Evolutionary conservation across 1,284 basidiomycete species (phyloP), one percentile per base, ranked within the genome.

Genomic region (Coriolopsis trogii): DNA sequence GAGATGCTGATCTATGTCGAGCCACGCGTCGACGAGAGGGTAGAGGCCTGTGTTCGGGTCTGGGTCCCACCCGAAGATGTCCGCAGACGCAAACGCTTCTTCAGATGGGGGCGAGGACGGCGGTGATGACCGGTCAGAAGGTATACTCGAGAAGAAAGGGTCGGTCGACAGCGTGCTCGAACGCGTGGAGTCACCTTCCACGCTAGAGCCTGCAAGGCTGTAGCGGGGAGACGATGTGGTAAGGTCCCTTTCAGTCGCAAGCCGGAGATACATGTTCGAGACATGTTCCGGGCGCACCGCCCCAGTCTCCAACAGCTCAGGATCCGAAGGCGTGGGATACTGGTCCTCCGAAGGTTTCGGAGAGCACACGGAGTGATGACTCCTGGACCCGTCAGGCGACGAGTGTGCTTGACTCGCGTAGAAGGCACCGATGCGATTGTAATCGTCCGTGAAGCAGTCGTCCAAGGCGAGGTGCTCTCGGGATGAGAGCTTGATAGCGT

Each of bases 1-100:
- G 41, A 53, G 36, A 10, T 53, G 46, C 3, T 28, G 24, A 0
- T 38, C 46, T 24, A 53, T 16, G 25, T 53, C 51, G 13, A 43
- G 30, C 51, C 51, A 47, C 3, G 45, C 23, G 8, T 43, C 37
- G 2, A 52, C 28, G 8, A 50, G 23, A 20, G 50, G 50, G 10
- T 42, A 2, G n/a, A 39, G 10, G n/a, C 26, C 28, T n/a, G 16
- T 31, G 5, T 6, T 26, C 7, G 24, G 26, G 16, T 43, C 25
- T 3, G 20, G 25, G 23, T 18, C 9, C 18, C 36, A 30, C 8
- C 41, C 36, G 20, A 50, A 50, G 20, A 50, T 26, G 25, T 44
- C 49, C 28, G 40, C 24, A 18, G 6, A 34, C 26, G 15, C 21
- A 12, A 36, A 20, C 4, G 29, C 20, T 10, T 28, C 26, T 2